Evolutionary conservation across 2,329 filamentous ascomycete species (phyloP).

Genomic region (Colletotrichum zoysiae): DNA sequence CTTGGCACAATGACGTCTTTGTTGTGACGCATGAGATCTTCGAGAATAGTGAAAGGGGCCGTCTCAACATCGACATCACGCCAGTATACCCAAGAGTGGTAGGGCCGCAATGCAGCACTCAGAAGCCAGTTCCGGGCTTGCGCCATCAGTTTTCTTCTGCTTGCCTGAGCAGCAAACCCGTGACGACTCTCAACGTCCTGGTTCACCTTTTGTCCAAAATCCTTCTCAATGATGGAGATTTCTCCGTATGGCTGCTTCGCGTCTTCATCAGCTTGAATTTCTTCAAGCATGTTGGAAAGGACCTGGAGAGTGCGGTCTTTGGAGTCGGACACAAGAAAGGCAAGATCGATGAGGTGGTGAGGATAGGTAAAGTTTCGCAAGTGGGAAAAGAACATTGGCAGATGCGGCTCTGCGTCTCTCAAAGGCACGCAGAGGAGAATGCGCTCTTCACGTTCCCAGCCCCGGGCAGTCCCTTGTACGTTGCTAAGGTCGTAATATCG

Average conservation of each 20-base stretch:
- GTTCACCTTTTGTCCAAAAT: slow-evolving; percentile 97
- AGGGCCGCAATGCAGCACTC: slow-evolving; percentile 91
- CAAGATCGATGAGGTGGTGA: slow-evolving; percentile 94
- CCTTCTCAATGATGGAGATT: slow-evolving; percentile 97
- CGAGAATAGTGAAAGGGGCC: slow-evolving; percentile 94
- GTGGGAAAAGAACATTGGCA: slow-evolving; percentile 99
- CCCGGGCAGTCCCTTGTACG: slow-evolving; percentile 89
- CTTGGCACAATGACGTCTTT: slow-evolving; percentile 99
- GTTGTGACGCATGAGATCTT: slow-evolving; percentile 98
- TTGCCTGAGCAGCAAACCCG: slow-evolving; percentile 95
- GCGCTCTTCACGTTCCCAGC: slow-evolving; percentile 96
- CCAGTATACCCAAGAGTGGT: slow-evolving; percentile 99
- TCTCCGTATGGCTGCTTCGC: slow-evolving; percentile 89
- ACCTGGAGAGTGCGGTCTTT: slow-evolving; percentile 89
- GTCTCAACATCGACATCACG: slow-evolving; percentile 98
- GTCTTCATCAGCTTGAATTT: slow-evolving; percentile 84
- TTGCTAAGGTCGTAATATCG: slow-evolving; percentile 96
- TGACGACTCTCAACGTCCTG: slow-evolving; percentile 98
- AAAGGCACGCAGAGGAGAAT: slow-evolving; percentile 95
- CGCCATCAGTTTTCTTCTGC: slow-evolving; percentile 95
- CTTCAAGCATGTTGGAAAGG: slow-evolving; percentile 80
- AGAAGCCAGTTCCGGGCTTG: slow-evolving; percentile 97
- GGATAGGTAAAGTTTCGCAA: slow-evolving; percentile 97
- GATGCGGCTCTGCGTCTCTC: slow-evolving; percentile 89
- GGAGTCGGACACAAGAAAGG: slow-evolving; percentile 96